Evolutionary conservation across 1,284 basidiomycete genomes (phyloP).

Genomic region (Fistulinella staudtii): DNA sequence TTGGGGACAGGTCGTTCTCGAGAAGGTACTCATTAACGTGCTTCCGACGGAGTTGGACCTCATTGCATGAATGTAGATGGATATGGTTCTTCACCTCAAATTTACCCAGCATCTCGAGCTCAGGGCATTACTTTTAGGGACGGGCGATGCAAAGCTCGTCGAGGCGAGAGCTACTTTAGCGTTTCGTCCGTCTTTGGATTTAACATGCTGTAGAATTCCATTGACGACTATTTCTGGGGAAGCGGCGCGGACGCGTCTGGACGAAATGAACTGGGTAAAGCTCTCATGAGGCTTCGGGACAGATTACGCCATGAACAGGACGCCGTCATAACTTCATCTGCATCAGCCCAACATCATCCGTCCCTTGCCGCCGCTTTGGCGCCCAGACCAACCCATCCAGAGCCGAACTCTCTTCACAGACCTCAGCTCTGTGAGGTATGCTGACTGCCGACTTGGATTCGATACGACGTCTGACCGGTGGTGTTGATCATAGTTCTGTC

Average conservation of each 20-base stretch:
- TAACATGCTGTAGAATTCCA: slow-evolving; percentile 29
- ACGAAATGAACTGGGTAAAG: slow-evolving; percentile 43
- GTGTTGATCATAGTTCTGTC: slow-evolving; percentile 43
- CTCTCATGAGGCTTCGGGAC: slow-evolving; percentile 36
- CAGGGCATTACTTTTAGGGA: slow-evolving; percentile 35
- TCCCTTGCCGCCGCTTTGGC: slow-evolving; percentile 14
- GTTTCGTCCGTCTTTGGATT: neutral
- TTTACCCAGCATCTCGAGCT: slow-evolving; percentile 41
- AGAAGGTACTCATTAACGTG: slow-evolving; percentile 16
- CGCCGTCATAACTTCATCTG: no score
- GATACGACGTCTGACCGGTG: slow-evolving; percentile 5
- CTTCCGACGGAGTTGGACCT: neutral
- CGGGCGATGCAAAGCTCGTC: slow-evolving; percentile 34
- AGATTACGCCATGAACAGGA: slow-evolving; percentile 15
- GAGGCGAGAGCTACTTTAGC: slow-evolving; percentile 29
- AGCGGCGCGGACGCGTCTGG: slow-evolving; percentile 37
- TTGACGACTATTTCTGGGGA: slow-evolving; percentile 46
- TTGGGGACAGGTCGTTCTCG: slow-evolving; percentile 31
- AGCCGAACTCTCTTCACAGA: slow-evolving; percentile 9
- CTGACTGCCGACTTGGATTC: neutral
- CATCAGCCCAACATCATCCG: slow-evolving; percentile 31
- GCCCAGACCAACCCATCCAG: slow-evolving; percentile 1
- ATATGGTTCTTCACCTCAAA: slow-evolving; percentile 37
- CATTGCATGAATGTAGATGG: slow-evolving; percentile 33
- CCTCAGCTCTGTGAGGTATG: slow-evolving; percentile 33